Conservation (phyloP, 2,329 filamentous ascomycete genomes). For the Hypoxylon sp. region DNA sequence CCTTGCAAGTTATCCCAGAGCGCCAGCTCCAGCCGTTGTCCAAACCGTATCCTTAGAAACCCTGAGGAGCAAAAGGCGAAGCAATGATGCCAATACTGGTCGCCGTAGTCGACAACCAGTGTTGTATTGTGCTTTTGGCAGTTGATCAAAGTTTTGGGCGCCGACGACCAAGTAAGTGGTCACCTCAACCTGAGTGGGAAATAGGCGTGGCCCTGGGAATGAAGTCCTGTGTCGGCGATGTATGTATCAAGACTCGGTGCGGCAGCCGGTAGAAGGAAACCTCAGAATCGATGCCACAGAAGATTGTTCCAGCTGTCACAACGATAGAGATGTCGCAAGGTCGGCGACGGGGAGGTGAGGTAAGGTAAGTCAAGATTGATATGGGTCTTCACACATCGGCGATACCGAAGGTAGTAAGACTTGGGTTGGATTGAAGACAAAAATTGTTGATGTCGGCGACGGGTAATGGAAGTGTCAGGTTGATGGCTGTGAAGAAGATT, state of each 20-base stretch:
- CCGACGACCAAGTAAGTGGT: not conserved
- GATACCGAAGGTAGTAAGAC: not conserved
- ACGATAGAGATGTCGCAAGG: not conserved
- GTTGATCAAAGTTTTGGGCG: not conserved
- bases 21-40: not conserved
- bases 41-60: not conserved
- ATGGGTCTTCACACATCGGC: not conserved
- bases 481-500: not conserved
- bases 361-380: not conserved
- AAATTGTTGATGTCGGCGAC: not conserved
- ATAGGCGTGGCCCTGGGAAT: not conserved
- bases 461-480: not conserved
- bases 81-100: not conserved
- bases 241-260: not conserved
- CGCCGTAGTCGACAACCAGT: not conserved
- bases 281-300: not conserved
- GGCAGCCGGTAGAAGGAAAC: not conserved
- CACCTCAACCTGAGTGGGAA: not conserved
- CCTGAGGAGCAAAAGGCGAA: not conserved
- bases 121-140: not conserved
- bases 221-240: not conserved
- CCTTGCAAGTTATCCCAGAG: not conserved
- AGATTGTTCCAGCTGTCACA: not conserved
- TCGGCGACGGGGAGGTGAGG: conserved; percentile 1
- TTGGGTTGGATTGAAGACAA: conserved; percentile 2